Base-by-base conservation (phyloP, 768 basidiomycete species). In the Phaffia australis region DNA sequence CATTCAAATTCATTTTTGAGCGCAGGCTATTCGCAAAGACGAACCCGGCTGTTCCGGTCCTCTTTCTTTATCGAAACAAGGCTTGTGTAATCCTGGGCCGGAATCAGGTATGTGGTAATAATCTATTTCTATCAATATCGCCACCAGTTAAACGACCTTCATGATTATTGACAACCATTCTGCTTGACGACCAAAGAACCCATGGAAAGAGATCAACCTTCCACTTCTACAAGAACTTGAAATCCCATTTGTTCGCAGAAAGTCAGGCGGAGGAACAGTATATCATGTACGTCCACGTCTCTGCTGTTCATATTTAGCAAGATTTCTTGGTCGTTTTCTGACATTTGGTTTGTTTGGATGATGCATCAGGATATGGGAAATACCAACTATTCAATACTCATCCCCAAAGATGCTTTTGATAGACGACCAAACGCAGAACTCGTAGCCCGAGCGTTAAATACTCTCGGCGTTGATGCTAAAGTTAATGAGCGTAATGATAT, bases 201-300 rank as follows among this genome's bases (percentile, higher is more conserved):
- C 93, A 19, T 98, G 94, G 94, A 95, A 90, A 74, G 94, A 99
- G 73, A 85, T 92, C 71, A 93, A 94, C 71, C 81, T 93, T 58
- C 69, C 74, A 7, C 80, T 82, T 1, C 79, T 91, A 7, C 75
- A 77, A 15, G 75, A 52, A 75, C 79, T 69, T 1, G 80, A 79
- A 4, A 81, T 91, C 21, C 88, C 88, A 0, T 87, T 89, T 73
- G 81, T 98, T 42, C 80, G 94, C 50, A 80, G 94, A 64, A 80
- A 87, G 64, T 93, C 90, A 71, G 95, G 94, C 9, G 94, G 94
- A 19, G 94, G 94, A 16, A 89, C 94, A 0, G 94, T 99, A 3
- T 99, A 88, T 75, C 94, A 99, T 77, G 94, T 94, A 74, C 60
- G 87, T 79, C n/a, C 7, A 30, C 25, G n/a, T 21, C 32, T 16